phyloP scores from a whole-genome alignment of 345 rosid genomes.

The Firmiana major region DNA sequence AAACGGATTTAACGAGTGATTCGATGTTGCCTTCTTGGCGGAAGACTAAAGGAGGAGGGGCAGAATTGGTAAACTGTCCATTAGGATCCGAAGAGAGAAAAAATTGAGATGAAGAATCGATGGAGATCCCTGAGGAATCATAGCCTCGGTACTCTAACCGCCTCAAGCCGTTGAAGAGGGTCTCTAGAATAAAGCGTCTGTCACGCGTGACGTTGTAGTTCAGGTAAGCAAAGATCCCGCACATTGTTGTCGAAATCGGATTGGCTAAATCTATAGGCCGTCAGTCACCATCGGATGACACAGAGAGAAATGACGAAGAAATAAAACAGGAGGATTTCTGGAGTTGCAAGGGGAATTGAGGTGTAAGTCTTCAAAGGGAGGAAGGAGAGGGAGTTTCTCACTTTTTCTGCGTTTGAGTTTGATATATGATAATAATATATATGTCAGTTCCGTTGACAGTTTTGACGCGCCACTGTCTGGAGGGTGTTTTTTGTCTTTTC shows the following conservation, averaged over 20 bases:
- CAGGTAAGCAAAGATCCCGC: slow-evolving; percentile 47
- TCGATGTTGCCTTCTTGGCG: slow-evolving; percentile 48
- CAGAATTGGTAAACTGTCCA: background rate
- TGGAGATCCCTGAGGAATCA: slow-evolving; percentile 42
- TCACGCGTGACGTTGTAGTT: slow-evolving; percentile 34
- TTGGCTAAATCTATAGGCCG: background rate
- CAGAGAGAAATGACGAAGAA: background rate
- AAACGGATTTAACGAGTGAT: slow-evolving; percentile 44
- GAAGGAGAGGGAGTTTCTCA: background rate
- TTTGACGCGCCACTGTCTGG: background rate
- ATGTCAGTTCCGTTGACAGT: background rate
- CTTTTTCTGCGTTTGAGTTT: background rate
- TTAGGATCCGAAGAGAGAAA: background rate
- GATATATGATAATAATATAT: background rate
- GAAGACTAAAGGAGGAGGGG: slow-evolving; percentile 32
- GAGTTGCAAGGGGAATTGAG: slow-evolving; percentile 3
- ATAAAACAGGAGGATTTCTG: background rate
- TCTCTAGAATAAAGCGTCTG: slow-evolving; percentile 34
- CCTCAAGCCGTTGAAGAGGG: slow-evolving; percentile 43
- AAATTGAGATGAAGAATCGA: slow-evolving; percentile 14
- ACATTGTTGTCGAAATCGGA: slow-evolving; percentile 19
- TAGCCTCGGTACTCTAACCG: slow-evolving; percentile 45
- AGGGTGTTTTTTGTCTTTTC: slow-evolving; percentile 7
- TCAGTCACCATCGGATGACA: background rate
- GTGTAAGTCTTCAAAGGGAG: background rate